phyloP scores from a whole-genome alignment of 2,329 filamentous ascomycete genomes.

The Ramularia collo-cygni region DNA sequence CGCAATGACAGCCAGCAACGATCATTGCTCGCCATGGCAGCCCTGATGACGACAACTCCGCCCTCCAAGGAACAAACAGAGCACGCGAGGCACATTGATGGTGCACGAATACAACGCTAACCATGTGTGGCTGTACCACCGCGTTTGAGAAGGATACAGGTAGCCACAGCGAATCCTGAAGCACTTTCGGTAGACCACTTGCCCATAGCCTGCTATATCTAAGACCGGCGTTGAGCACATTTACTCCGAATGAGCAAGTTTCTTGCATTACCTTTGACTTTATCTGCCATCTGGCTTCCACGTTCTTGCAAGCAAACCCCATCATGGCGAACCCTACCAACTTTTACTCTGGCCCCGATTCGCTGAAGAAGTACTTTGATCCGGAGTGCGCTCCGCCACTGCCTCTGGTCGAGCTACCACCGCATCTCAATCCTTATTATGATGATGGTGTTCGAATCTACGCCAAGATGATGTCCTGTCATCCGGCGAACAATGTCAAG shows the following conservation, averaged over 20 bases:
- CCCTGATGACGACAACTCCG: no score
- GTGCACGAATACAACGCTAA: no score
- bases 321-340: slow-evolving; percentile 32
- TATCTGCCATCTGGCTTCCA: not conserved
- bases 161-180: no score
- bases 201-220: not conserved
- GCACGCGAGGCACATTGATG: no score
- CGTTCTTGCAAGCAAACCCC: not conserved
- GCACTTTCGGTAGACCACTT: no score
- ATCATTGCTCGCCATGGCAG: no score
- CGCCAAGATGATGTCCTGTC: slow-evolving; percentile 60
- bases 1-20: no score
- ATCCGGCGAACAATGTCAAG: slow-evolving; percentile 60
- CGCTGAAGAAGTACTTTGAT: slow-evolving; percentile 53
- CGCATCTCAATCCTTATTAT: slow-evolving; percentile 49
- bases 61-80: no score
- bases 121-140: no score
- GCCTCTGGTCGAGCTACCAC: slow-evolving; percentile 56
- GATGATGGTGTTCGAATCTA: slow-evolving; percentile 56
- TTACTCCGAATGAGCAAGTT: not conserved
- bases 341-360: slow-evolving; percentile 52
- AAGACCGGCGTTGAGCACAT: not conserved
- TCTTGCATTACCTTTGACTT: not conserved
- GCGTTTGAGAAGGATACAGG: no score
- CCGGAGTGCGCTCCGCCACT: slow-evolving; percentile 52